Evolutionary conservation across 768 basidiomycete genomes (phyloP).

Genomic region (Auriscalpium microsporum): DNA sequence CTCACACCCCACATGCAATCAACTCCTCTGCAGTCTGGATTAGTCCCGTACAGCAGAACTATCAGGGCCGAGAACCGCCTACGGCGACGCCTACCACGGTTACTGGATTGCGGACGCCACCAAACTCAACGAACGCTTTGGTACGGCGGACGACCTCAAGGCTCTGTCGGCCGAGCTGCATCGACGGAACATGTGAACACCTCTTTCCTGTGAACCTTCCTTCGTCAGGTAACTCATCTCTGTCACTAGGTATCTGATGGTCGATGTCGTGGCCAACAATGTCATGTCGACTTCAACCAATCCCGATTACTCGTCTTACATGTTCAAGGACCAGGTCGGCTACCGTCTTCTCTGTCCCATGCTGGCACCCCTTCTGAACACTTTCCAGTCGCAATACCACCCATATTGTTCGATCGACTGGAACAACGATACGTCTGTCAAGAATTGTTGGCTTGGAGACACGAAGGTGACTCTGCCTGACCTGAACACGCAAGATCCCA

Average conservation of each 20-base stretch:
- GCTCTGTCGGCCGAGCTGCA: constrained; percentile 60
- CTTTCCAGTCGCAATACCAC: constrained; percentile 55
- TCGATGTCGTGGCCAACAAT: constrained; percentile 81
- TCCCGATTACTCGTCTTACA: constrained; percentile 57
- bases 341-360: constrained; percentile 7
- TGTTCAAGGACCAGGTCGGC: constrained; percentile 46
- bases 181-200: constrained; percentile 61
- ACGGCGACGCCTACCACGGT: constrained; percentile 81
- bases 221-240: not conserved
- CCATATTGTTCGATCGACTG: constrained; percentile 70
- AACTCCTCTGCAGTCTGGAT: constrained; percentile 55
- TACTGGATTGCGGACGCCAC: constrained; percentile 74
- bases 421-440: constrained; percentile 59
- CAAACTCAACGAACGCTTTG: constrained; percentile 62
- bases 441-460: constrained; percentile 83
- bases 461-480: constrained; percentile 66
- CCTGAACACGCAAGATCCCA: constrained; percentile 62
- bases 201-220: not conserved
- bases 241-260: constrained; percentile 60
- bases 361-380: not conserved
- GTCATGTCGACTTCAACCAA: constrained; percentile 63
- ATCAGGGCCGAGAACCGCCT: constrained; percentile 61
- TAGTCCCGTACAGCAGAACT: constrained; percentile 74
- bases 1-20: not conserved
- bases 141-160: constrained; percentile 64